phyloP scores from a whole-genome alignment of 106 monocot genomes.

The Chionographis japonica region DNA sequence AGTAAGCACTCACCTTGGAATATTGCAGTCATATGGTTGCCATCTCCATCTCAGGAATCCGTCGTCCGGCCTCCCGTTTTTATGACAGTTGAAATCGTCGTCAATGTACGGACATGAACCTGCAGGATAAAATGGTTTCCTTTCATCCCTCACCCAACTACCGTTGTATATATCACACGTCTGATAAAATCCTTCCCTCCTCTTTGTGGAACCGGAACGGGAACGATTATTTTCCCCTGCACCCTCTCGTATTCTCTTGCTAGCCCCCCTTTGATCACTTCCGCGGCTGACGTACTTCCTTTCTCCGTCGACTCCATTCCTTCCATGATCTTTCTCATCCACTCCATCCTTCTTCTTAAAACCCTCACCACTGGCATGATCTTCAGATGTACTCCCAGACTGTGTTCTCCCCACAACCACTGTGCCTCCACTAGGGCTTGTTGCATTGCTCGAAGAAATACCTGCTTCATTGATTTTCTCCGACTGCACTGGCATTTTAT shows the following conservation, averaged over 20 bases:
- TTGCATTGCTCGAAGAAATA: background rate
- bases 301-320: background rate
- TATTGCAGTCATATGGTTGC: constrained; percentile 69
- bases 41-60: constrained; percentile 86
- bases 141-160: constrained; percentile 71
- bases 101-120: constrained; percentile 54
- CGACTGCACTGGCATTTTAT: too few relatives aligned
- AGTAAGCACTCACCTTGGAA: constrained; percentile 48
- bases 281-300: too few relatives aligned
- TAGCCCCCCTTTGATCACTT: background rate
- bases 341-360: background rate
- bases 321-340: constrained; percentile 24
- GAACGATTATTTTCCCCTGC: background rate
- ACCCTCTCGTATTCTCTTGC: background rate
- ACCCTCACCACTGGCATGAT: background rate
- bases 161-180: constrained; percentile 76
- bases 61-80: constrained; percentile 73
- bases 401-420: background rate
- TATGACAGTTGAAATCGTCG: constrained; percentile 59
- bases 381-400: background rate
- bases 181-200: background rate
- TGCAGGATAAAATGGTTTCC: constrained; percentile 43
- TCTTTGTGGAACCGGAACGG: background rate
- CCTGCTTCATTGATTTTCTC: too few relatives aligned
- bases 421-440: background rate